These are phyloP conservation scores for Amanita inopinata DNA, from an alignment of 768 basidiomycete genomes.

Conservation along the genomic window DNA sequence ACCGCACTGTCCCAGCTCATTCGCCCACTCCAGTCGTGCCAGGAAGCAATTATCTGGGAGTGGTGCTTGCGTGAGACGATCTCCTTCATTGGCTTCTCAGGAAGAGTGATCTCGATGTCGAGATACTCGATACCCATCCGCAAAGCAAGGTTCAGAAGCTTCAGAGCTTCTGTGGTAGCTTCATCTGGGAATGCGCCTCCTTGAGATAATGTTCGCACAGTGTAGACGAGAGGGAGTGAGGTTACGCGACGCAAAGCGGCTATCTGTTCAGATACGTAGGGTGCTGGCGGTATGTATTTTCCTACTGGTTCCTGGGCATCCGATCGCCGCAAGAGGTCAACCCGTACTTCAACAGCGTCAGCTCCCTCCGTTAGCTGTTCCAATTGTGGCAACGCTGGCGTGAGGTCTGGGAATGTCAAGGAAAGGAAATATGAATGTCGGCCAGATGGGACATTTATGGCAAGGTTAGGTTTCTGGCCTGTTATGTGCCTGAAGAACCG, in stretches of 20 bases:
- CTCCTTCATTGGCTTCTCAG: constrained; percentile 48
- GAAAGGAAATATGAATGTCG: constrained; percentile 86
- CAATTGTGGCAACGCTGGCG: constrained; percentile 54
- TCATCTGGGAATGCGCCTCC: constrained; percentile 88
- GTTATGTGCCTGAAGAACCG: constrained; percentile 89
- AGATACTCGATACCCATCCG: constrained; percentile 86
- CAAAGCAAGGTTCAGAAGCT: constrained; percentile 69
- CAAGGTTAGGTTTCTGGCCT: constrained; percentile 57
- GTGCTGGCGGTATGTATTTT: constrained; percentile 49
- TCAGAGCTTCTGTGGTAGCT: constrained; percentile 59
- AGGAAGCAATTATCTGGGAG: constrained; percentile 83
- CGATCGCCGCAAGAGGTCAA: constrained; percentile 67
- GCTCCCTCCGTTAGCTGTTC: constrained; percentile 72
- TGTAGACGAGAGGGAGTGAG: constrained; percentile 83
- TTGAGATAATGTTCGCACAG: constrained; percentile 79
- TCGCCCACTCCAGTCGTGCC: constrained; percentile 88
- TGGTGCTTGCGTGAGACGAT: constrained; percentile 54
- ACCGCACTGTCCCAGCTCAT: constrained; percentile 69
- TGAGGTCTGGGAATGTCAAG: constrained; percentile 85
- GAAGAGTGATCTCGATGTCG: constrained; percentile 80
- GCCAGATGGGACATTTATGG: constrained; percentile 39
- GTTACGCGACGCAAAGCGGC: constrained; percentile 68
- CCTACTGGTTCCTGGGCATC: constrained; percentile 36
- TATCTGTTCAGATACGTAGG: constrained; percentile 77
- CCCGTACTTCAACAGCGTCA: constrained; percentile 90